Evolutionary conservation across 1,139 yeast genomes (phyloP), one percentile per base, ranked within the genome.

Genomic region (Candida pseudoviswanathii): DNA sequence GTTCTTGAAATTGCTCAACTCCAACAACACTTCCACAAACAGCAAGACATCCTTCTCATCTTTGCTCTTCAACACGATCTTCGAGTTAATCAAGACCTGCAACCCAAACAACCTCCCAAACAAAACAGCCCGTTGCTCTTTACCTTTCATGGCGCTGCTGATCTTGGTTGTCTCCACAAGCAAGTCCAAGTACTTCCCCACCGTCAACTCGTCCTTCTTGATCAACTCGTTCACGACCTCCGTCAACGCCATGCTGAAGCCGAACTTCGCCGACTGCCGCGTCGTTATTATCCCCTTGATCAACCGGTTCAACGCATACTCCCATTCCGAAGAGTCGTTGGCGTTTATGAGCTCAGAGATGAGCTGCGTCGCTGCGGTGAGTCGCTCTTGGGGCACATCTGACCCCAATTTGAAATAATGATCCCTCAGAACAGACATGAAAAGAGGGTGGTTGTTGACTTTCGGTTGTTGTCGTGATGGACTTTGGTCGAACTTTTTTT

Each of bases 61-160:
- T 16, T 16, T 16, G 8, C 65, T 50, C 32, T 65, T 61, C 32
- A 66, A 60, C 50, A 86, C 73, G 2, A 84, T 63, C 27, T 67
- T 67, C 4, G 88, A 82, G 57, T 86, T 86, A 41, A 87, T 73
- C 48, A 92, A 64, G 1, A 89, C 82, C 64, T 92, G 95, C 33
- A 89, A 72, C 0, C 97, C 97, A 66, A 94, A 92, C 48, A 94
- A 72, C 58, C 84, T 80, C 4, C 97, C 99, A 71, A 94, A 90
- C 31, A 89, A 70, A 10, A 82, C 75, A 1, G 94, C 86, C 53
- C 98, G 77, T 63, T 86, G 89, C 60, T 90, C 96, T 59, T 85
- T 88, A 5, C 96, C 97, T 58, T 80, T 81, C 71, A 84, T 84
- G 55, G 80, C 77, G 4, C 80, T 66, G 44, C 77, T 75, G 40